phyloP scores from a whole-genome alignment of 1,139 yeast species.

The Suhomyces choctaworum region DNA sequence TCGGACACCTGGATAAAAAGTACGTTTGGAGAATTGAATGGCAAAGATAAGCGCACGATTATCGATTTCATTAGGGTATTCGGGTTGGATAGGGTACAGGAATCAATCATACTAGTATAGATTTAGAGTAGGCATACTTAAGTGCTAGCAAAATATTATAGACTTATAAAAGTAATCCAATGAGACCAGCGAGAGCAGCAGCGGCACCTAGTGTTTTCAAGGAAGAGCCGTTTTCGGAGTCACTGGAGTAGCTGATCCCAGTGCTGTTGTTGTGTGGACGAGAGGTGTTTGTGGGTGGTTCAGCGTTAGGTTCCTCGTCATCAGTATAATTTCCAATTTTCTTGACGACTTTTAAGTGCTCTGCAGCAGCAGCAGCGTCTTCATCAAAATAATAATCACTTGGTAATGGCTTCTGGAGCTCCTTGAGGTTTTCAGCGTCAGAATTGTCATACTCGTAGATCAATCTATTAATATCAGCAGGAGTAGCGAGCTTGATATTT shows the following conservation, averaged over 20 bases:
- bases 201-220: constrained; percentile 16
- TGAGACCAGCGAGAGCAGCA: constrained; percentile 22
- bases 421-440: constrained; percentile 17
- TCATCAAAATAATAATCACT: constrained; percentile 17
- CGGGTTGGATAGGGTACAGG: constrained; percentile 17
- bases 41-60: constrained; percentile 11
- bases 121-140: neutral
- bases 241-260: constrained; percentile 8
- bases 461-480: constrained; percentile 26
- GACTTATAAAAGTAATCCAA: constrained; percentile 24
- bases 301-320: neutral
- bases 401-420: constrained; percentile 15
- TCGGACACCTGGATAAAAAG: constrained; percentile 16
- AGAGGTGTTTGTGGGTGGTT: constrained; percentile 1
- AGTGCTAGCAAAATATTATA: constrained; percentile 3
- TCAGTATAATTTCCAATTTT: constrained; percentile 8
- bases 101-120: constrained; percentile 9
- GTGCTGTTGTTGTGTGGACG: constrained; percentile 6
- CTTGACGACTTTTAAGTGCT: constrained; percentile 2
- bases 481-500: constrained; percentile 42
- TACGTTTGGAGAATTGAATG: constrained; percentile 22
- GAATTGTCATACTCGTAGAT: constrained; percentile 22
- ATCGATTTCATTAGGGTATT: constrained; percentile 20
- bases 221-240: constrained; percentile 21
- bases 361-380: constrained; percentile 21